Evolutionary conservation across 306 rosid species (phyloP).

Genomic region (Urtica urens): DNA sequence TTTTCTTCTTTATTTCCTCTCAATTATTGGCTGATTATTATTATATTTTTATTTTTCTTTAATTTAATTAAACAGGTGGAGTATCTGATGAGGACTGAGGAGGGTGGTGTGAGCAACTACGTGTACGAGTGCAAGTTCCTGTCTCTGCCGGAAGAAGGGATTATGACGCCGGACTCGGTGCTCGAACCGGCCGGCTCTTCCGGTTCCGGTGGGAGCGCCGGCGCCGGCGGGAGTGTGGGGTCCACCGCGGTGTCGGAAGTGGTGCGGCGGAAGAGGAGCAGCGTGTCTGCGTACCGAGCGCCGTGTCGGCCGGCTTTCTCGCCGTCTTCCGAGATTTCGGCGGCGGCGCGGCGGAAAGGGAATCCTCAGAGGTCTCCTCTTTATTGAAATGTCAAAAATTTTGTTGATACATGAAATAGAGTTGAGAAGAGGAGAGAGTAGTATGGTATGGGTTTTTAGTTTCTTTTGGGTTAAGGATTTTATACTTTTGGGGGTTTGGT

Average conservation of each 20-base stretch:
- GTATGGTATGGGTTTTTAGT: background rate
- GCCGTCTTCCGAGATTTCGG: constrained; percentile 22
- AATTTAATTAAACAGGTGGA: constrained; percentile 40
- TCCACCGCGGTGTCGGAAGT: constrained; percentile 79
- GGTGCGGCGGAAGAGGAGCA: constrained; percentile 52
- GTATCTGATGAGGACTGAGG: constrained; percentile 27
- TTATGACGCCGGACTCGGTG: constrained; percentile 61
- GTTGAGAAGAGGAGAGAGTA: constrained; percentile 8
- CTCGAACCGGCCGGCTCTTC: constrained; percentile 62
- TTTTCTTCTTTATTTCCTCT: background rate
- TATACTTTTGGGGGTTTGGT: background rate
- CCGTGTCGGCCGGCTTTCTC: constrained; percentile 25
- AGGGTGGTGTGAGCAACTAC: constrained; percentile 37
- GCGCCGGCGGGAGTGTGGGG: constrained; percentile 32
- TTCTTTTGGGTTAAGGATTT: constrained; percentile 12
- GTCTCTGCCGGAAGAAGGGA: constrained; percentile 46
- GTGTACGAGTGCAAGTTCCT: constrained; percentile 60
- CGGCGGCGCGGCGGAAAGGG: constrained; percentile 48
- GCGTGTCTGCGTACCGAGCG: constrained; percentile 19
- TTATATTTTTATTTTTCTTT: background rate
- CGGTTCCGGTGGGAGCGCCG: constrained; percentile 52
- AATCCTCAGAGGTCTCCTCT: constrained; percentile 85
- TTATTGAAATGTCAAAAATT: constrained; percentile 27
- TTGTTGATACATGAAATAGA: background rate
- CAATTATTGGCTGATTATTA: background rate